Conservation (phyloP, 2,329 filamentous ascomycete species). For the Cladorrhinum sp. region DNA sequence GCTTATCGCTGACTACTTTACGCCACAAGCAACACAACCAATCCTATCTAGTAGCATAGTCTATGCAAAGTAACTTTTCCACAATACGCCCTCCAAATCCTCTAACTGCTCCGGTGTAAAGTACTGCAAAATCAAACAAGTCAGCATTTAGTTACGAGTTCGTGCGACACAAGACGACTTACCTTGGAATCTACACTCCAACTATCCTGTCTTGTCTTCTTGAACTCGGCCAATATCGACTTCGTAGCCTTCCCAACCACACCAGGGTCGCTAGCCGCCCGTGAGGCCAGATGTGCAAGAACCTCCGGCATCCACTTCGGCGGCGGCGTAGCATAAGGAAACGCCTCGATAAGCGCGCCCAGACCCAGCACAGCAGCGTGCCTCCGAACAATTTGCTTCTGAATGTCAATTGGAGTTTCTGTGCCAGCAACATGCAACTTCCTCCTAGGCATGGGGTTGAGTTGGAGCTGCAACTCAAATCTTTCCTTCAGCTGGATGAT, state of each 20-base stretch:
- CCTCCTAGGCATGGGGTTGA: slow-evolving; percentile 83
- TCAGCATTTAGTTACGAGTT: slow-evolving; percentile 21
- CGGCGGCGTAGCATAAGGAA: slow-evolving; percentile 91
- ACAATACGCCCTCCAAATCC: slow-evolving; percentile 91
- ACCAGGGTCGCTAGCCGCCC: slow-evolving; percentile 83
- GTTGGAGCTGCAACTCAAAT: slow-evolving; percentile 73
- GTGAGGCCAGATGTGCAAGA: slow-evolving; percentile 76
- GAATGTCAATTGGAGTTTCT: slow-evolving; percentile 67
- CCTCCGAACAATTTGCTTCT: slow-evolving; percentile 73
- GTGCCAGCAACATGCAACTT: slow-evolving; percentile 62
- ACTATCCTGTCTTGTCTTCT: slow-evolving; percentile 98
- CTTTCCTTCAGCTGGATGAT: slow-evolving; percentile 72
- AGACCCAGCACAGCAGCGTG: slow-evolving; percentile 91
- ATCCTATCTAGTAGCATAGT: slow-evolving; percentile 24
- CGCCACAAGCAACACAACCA: not conserved
- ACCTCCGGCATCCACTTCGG: slow-evolving; percentile 93
- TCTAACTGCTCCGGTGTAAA: slow-evolving; percentile 92
- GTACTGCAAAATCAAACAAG: slow-evolving; percentile 46
- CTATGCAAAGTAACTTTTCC: slow-evolving; percentile 98
- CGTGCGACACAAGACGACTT: slow-evolving; percentile 34
- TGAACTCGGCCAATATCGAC: slow-evolving; percentile 91
- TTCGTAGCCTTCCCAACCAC: slow-evolving; percentile 96
- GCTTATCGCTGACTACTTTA: not conserved
- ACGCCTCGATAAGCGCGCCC: slow-evolving; percentile 88
- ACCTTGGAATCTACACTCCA: slow-evolving; percentile 99